Evolutionary conservation across 2,329 filamentous ascomycete genomes (phyloP).

Genomic region (Pseudocercospora crystallina): DNA sequence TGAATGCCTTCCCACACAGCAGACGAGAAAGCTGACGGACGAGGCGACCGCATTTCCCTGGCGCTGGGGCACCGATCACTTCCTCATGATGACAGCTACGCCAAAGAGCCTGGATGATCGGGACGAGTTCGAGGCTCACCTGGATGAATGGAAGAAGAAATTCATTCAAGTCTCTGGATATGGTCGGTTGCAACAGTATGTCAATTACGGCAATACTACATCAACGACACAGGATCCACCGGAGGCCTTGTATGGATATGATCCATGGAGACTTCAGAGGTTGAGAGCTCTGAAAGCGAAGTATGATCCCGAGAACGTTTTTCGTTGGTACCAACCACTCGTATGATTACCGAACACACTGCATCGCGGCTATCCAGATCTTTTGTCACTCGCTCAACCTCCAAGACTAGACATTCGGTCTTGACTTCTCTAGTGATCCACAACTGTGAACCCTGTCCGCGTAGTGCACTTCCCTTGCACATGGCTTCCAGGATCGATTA

Average conservation of each 20-base stretch:
- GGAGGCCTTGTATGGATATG: conserved; percentile 49
- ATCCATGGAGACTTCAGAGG: conserved; percentile 49
- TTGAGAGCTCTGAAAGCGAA: conserved; percentile 49
- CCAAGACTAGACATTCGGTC: no score
- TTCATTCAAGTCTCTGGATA: conserved; percentile 1
- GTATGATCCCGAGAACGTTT: conserved; percentile 45
- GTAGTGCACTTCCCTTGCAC: no score
- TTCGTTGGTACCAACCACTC: conserved; percentile 9
- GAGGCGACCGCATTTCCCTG: conserved; percentile 5
- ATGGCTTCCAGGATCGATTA: no score
- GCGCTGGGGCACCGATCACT: conserved; percentile 3
- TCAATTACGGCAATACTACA: conserved; percentile 52
- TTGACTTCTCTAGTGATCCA: no score
- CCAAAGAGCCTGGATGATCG: not conserved
- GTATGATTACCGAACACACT: no score
- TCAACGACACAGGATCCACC: conserved; percentile 39
- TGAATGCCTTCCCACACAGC: conserved; percentile 3
- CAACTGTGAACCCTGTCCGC: no score
- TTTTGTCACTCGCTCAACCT: no score
- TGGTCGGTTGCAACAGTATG: conserved; percentile 6
- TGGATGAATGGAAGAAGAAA: not conserved
- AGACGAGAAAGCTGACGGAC: conserved; percentile 2
- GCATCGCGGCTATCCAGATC: no score
- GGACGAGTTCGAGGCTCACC: not conserved
- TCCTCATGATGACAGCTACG: conserved; percentile 3